These are phyloP conservation scores for Bacidia gigantensis DNA, from an alignment of 495 filamentous ascomycete genomes.

Conservation along the genomic window DNA sequence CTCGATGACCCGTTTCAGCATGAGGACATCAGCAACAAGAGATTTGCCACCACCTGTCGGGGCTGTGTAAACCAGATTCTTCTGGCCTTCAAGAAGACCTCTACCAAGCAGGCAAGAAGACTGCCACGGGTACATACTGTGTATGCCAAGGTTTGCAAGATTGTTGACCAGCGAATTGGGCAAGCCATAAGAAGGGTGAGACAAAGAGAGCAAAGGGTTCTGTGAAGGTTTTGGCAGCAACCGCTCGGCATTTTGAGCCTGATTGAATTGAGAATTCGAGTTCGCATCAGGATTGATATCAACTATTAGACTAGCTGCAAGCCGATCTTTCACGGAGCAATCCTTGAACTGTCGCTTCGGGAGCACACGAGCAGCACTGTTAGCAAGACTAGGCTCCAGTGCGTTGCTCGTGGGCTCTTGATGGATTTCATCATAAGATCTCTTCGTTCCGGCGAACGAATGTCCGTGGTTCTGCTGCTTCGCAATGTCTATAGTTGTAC, in stretches of 20 bases:
- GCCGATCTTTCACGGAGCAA: conserved; percentile 19
- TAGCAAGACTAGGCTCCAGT: neutral
- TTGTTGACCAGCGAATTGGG: conserved; percentile 47
- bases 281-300: neutral
- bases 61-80: conserved; percentile 70
- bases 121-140: conserved; percentile 69
- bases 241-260: neutral
- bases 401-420: neutral
- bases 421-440: conserved; percentile 5
- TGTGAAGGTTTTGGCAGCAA: conserved; percentile 36
- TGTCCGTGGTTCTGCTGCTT: conserved; percentile 3
- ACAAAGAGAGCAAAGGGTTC: conserved; percentile 48
- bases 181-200: conserved; percentile 52
- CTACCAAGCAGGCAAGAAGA: conserved; percentile 59
- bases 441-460: conserved; percentile 4
- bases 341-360: conserved; percentile 16
- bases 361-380: conserved; percentile 2
- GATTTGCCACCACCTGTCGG: conserved; percentile 76
- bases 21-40: conserved; percentile 60
- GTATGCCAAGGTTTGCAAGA: conserved; percentile 49
- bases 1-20: conserved; percentile 58
- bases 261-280: neutral
- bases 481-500: conserved; percentile 6
- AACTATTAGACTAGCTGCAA: conserved; percentile 30
- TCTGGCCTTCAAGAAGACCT: conserved; percentile 50